These are phyloP conservation scores for Phaeophleospora eucalypticola DNA, from an alignment of 2,329 filamentous ascomycete species.

Conservation along the genomic window DNA sequence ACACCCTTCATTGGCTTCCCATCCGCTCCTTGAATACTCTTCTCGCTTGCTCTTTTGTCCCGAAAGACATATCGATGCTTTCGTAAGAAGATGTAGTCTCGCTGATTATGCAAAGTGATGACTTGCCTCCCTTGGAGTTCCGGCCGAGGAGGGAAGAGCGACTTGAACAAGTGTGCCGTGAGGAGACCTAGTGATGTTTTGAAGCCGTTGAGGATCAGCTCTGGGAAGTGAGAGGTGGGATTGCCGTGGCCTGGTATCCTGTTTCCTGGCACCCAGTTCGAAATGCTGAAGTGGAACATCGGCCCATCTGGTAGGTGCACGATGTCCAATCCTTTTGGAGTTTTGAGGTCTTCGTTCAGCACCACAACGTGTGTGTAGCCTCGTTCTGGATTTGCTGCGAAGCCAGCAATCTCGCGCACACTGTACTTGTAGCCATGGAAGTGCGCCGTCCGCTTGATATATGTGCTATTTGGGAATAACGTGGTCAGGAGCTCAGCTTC, in stretches of 20 bases:
- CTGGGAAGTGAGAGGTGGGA: conserved; percentile 83
- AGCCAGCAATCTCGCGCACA: conserved; percentile 82
- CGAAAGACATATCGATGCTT: conserved; percentile 90
- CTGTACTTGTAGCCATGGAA: conserved; percentile 86
- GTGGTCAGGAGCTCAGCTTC: conserved; percentile 74
- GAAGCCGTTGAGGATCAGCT: conserved; percentile 90
- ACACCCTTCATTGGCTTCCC: conserved; percentile 80
- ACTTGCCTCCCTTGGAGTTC: conserved; percentile 85
- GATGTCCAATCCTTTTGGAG: conserved; percentile 74
- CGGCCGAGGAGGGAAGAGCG: conserved; percentile 73
- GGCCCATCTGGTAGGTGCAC: conserved; percentile 80
- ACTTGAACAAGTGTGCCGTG: conserved; percentile 78
- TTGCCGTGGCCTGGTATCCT: conserved; percentile 87
- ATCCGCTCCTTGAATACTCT: conserved; percentile 75
- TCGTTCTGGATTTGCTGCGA: conserved; percentile 63
- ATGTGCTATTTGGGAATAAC: conserved; percentile 75
- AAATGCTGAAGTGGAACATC: conserved; percentile 87
- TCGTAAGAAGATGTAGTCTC: conserved; percentile 92
- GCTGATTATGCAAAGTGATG: conserved; percentile 88
- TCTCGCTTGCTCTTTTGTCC: conserved; percentile 81
- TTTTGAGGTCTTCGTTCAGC: conserved; percentile 84
- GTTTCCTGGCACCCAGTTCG: conserved; percentile 85
- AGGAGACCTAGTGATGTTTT: conserved; percentile 85
- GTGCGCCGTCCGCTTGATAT: conserved; percentile 81
- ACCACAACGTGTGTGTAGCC: conserved; percentile 81